phyloP scores from a whole-genome alignment of 768 basidiomycete species.

The Amanita pallidorosea region DNA sequence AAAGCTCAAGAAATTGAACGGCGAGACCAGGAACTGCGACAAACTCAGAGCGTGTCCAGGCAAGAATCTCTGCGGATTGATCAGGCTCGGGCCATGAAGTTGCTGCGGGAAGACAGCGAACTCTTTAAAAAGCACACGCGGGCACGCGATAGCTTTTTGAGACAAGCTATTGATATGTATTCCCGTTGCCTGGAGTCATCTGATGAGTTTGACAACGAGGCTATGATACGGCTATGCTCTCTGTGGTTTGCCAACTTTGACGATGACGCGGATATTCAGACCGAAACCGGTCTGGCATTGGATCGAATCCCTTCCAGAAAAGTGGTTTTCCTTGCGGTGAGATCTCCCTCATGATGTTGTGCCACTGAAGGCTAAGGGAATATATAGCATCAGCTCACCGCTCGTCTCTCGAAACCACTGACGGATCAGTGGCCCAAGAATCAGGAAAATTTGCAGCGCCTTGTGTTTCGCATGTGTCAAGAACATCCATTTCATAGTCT shows the following conservation, averaged over 20 bases:
- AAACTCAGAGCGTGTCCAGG: constrained; percentile 9
- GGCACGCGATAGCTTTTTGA: constrained; percentile 52
- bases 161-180: constrained; percentile 78
- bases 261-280: constrained; percentile 34
- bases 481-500: constrained; percentile 94
- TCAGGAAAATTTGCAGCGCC: constrained; percentile 50
- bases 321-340: constrained; percentile 73
- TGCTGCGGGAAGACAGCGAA: constrained; percentile 34
- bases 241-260: constrained; percentile 90
- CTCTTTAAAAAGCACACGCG: constrained; percentile 44
- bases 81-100: constrained; percentile 19
- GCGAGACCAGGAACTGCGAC: constrained; percentile 25
- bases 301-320: constrained; percentile 71
- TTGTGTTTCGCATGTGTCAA: constrained; percentile 66
- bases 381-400: constrained; percentile 74
- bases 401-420: constrained; percentile 54
- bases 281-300: constrained; percentile 32
- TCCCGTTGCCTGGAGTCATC: constrained; percentile 62
- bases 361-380: not conserved
- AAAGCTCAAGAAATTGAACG: constrained; percentile 61
- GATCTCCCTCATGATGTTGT: constrained; percentile 6
- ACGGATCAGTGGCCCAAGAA: constrained; percentile 19
- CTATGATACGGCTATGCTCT: constrained; percentile 73
- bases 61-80: constrained; percentile 13
- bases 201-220: constrained; percentile 66